phyloP scores from a whole-genome alignment of 345 rosid species.

The Raphanus raphanistrum region DNA sequence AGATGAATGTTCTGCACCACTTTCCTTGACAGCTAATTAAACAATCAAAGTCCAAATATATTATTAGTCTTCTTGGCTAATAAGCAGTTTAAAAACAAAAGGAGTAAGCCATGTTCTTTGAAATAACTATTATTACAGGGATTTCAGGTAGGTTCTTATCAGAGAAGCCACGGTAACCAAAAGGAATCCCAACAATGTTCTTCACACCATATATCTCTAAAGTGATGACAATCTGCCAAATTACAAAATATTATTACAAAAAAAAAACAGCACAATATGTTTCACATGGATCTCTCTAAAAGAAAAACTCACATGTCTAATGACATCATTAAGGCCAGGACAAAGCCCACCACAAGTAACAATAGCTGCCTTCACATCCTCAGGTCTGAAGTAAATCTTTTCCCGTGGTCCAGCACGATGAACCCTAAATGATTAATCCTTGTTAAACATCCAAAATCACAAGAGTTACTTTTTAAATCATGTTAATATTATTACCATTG shows the following conservation, averaged over 20 bases:
- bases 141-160: conserved; percentile 71
- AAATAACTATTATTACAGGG: conserved; percentile 56
- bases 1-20: conserved; percentile 97
- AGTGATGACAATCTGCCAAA: conserved; percentile 84
- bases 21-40: conserved; percentile 86
- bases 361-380: conserved; percentile 78
- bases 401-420: conserved; percentile 96
- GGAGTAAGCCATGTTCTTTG: background rate
- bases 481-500: conserved; percentile 60
- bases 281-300: background rate
- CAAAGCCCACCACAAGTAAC: conserved; percentile 96
- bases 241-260: background rate
- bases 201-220: conserved; percentile 96
- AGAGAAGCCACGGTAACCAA: conserved; percentile 88
- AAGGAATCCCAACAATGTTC: conserved; percentile 91
- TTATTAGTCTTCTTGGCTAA: background rate
- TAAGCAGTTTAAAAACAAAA: background rate
- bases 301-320: conserved; percentile 63
- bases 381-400: conserved; percentile 81
- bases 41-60: conserved; percentile 21
- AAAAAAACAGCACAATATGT: background rate
- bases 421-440: conserved; percentile 47
- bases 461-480: background rate
- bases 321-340: conserved; percentile 95
- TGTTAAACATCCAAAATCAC: background rate